These are phyloP conservation scores for Nigrospora oryzae DNA, from an alignment of 2,329 filamentous ascomycete species.

Conservation along the genomic window DNA sequence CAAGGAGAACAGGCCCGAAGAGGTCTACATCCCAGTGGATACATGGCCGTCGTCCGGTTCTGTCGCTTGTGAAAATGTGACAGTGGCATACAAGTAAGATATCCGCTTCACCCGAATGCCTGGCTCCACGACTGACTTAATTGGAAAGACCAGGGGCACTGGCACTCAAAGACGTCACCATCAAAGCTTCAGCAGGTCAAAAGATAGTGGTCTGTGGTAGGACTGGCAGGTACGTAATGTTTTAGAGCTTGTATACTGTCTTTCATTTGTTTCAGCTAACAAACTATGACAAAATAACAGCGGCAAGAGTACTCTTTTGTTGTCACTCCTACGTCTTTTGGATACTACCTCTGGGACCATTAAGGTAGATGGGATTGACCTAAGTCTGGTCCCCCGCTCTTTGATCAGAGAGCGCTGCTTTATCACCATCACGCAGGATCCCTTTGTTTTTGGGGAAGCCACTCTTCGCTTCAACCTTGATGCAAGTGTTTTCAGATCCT, in stretches of 20 bases:
- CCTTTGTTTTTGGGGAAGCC: conserved; percentile 13
- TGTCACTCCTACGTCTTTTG: conserved; percentile 13
- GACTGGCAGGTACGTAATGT: conserved; percentile 32
- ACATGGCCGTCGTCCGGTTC: too few species aligned
- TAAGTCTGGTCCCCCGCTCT: conserved; percentile 11
- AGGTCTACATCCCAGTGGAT: too few species aligned
- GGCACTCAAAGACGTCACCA: too few species aligned
- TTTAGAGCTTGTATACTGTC: too few species aligned
- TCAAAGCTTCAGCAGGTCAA: conserved; percentile 25
- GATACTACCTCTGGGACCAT: conserved; percentile 16
- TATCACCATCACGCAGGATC: conserved; percentile 22
- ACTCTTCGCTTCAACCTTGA: conserved; percentile 22
- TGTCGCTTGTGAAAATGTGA: too few species aligned
- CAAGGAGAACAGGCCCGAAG: too few species aligned
- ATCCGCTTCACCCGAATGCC: too few species aligned
- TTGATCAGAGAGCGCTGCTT: conserved; percentile 18
- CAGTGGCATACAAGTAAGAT: too few species aligned
- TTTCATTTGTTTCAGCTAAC: too few species aligned
- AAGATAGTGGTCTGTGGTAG: conserved; percentile 44
- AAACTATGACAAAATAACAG: conserved; percentile 9
- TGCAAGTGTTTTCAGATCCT: neutral
- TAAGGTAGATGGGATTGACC: conserved; percentile 18
- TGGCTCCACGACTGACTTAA: too few species aligned
- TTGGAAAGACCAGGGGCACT: too few species aligned
- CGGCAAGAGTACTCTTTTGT: conserved; percentile 25